Evolutionary conservation across 2,329 filamentous ascomycete genomes (phyloP).

Genomic region (Penicillium brasilianum): DNA sequence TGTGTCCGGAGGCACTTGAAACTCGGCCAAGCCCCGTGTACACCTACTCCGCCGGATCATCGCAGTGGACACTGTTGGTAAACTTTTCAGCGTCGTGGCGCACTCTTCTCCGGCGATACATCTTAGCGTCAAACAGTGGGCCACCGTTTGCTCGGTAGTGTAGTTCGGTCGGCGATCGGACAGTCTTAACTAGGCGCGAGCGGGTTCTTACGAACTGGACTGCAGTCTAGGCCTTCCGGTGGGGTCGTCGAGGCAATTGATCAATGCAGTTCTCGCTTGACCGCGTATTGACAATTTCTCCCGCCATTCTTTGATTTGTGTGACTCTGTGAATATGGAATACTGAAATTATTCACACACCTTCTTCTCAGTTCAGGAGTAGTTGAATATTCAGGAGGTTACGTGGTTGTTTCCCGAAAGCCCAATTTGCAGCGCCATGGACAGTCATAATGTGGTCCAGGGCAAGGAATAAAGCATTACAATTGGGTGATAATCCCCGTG

Average conservation of each 20-base stretch:
- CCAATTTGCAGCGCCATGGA: slow-evolving; percentile 11
- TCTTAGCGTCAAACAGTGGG: slow-evolving; percentile 7
- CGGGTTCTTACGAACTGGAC: slow-evolving; percentile 7
- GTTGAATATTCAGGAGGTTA: background rate
- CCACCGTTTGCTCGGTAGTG: slow-evolving; percentile 9
- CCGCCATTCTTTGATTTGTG: background rate
- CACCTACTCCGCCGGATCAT: background rate
- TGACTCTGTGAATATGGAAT: background rate
- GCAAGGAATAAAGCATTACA: slow-evolving; percentile 11
- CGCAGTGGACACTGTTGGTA: slow-evolving; percentile 3
- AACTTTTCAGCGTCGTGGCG: slow-evolving; percentile 6
- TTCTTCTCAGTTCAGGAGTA: slow-evolving; percentile 7
- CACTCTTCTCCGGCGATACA: background rate
- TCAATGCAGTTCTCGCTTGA: background rate
- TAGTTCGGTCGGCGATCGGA: slow-evolving; percentile 13
- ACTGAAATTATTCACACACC: background rate
- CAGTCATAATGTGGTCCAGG: slow-evolving; percentile 4
- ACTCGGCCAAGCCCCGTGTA: slow-evolving; percentile 1
- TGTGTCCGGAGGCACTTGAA: background rate
- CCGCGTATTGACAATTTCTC: background rate
- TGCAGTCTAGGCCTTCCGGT: slow-evolving; percentile 12
- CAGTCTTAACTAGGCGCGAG: slow-evolving; percentile 5
- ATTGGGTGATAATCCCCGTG: slow-evolving; percentile 3
- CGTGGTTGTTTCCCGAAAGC: slow-evolving; percentile 10
- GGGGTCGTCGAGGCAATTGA: background rate